Conservation (phyloP, 2,329 filamentous ascomycete species). For the Monosporascus sp. region DNA sequence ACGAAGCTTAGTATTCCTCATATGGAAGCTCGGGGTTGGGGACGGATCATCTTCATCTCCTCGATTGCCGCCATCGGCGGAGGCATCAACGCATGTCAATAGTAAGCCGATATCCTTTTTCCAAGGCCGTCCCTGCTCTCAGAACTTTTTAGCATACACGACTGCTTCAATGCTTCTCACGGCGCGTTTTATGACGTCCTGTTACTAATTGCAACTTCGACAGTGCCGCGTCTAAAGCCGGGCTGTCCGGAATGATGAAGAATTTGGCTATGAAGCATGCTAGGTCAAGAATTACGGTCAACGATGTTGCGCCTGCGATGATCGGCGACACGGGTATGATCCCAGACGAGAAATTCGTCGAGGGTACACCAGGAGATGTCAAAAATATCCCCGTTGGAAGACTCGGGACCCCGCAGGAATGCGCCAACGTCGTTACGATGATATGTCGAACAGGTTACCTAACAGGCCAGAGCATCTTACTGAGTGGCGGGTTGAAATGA, state of each 20-base stretch:
- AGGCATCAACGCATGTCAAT: slow-evolving; percentile 58
- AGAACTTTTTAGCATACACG: background rate
- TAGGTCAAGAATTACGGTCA: slow-evolving; percentile 57
- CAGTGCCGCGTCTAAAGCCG: slow-evolving; percentile 53
- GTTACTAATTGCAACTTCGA: background rate
- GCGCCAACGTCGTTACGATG: slow-evolving; percentile 57
- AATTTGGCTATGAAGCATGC: slow-evolving; percentile 57
- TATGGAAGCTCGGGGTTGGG: slow-evolving; percentile 57
- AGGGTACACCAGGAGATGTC: slow-evolving; percentile 52
- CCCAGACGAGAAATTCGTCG: slow-evolving; percentile 44
- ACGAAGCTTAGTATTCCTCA: slow-evolving; percentile 54
- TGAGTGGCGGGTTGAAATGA: slow-evolving; percentile 48
- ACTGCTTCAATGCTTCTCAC: background rate
- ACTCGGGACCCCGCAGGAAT: slow-evolving; percentile 53
- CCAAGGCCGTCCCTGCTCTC: background rate
- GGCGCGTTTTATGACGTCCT: background rate
- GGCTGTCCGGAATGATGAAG: slow-evolving; percentile 59
- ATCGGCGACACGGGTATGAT: slow-evolving; percentile 62
- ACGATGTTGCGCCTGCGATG: slow-evolving; percentile 65
- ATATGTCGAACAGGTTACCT: slow-evolving; percentile 55
- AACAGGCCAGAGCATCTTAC: slow-evolving; percentile 50
- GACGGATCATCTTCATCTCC: slow-evolving; percentile 58
- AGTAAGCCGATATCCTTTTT: slow-evolving; percentile 19
- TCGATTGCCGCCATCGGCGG: slow-evolving; percentile 59
- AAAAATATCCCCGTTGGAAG: slow-evolving; percentile 55